phyloP scores from a whole-genome alignment of 2,329 filamentous ascomycete species.

The Alternaria atra region DNA sequence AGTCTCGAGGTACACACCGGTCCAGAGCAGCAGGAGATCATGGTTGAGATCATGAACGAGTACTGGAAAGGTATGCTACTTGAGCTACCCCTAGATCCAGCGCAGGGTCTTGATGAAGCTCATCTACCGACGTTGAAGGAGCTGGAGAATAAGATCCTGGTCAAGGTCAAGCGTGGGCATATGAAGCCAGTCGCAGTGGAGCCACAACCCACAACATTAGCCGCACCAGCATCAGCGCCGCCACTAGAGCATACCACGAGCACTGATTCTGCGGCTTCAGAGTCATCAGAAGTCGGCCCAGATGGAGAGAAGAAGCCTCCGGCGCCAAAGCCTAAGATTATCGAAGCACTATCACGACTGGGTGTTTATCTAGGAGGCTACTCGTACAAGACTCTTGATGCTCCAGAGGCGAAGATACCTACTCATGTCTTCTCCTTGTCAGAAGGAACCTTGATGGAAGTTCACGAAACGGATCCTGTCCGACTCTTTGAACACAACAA shows the following conservation, averaged over 20 bases:
- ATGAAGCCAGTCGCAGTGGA: conserved; percentile 39
- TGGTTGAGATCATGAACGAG: conserved; percentile 93
- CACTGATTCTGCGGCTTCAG: conserved; percentile 34
- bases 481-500: conserved; percentile 83
- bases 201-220: conserved; percentile 42
- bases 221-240: conserved; percentile 38
- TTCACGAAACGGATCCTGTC: conserved; percentile 63
- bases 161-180: conserved; percentile 60
- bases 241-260: conserved; percentile 35
- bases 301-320: conserved; percentile 57
- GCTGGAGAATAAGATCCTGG: conserved; percentile 76
- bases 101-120: conserved; percentile 58
- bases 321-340: conserved; percentile 68
- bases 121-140: conserved; percentile 72
- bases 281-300: conserved; percentile 45
- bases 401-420: conserved; percentile 64
- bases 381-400: conserved; percentile 77
- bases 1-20: conserved; percentile 91
- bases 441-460: conserved; percentile 72
- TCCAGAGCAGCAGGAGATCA: conserved; percentile 82
- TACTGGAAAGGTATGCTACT: conserved; percentile 82
- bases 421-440: conserved; percentile 72
- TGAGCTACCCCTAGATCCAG: conserved; percentile 60
- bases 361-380: conserved; percentile 89
- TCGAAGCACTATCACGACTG: conserved; percentile 74